Evolutionary conservation across 2,329 filamentous ascomycete species (phyloP).

Genomic region (Alternaria dauci): DNA sequence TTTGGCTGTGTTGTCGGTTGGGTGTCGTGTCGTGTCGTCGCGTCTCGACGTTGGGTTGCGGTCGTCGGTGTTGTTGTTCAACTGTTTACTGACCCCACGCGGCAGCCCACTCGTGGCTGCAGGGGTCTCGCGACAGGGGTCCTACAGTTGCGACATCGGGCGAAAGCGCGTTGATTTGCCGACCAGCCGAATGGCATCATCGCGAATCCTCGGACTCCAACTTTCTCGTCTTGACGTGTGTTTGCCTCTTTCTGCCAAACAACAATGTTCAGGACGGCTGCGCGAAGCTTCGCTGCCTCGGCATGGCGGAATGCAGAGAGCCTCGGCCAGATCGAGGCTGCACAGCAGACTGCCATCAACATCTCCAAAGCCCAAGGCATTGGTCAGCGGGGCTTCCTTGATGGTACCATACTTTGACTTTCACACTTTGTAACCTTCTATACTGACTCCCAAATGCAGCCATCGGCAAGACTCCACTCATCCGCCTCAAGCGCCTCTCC

Average conservation of each 20-base stretch:
- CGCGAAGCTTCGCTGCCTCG: slow-evolving; percentile 72
- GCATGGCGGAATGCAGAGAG: slow-evolving; percentile 63
- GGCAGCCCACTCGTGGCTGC: slow-evolving; percentile 15
- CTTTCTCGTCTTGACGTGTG: slow-evolving; percentile 6
- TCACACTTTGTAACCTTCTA: background rate
- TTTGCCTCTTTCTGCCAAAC: slow-evolving; percentile 5
- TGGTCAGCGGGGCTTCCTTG: slow-evolving; percentile 76
- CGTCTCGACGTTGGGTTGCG: slow-evolving; percentile 14
- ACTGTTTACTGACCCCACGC: slow-evolving; percentile 11
- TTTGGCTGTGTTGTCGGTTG: slow-evolving; percentile 13
- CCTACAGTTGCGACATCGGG: slow-evolving; percentile 37
- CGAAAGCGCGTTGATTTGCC: slow-evolving; percentile 27
- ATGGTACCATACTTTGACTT: slow-evolving; percentile 66
- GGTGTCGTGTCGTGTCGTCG: slow-evolving; percentile 15
- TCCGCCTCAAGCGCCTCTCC: slow-evolving; percentile 87
- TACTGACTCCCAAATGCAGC: slow-evolving; percentile 61
- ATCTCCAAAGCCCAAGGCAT: slow-evolving; percentile 83
- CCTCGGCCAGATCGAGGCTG: slow-evolving; percentile 57
- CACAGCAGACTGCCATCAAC: slow-evolving; percentile 69
- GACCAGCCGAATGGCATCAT: slow-evolving; percentile 27
- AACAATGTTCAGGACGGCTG: slow-evolving; percentile 73
- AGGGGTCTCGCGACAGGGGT: slow-evolving; percentile 17
- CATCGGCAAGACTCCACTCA: slow-evolving; percentile 96
- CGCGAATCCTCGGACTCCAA: slow-evolving; percentile 4
- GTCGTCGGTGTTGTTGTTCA: slow-evolving; percentile 26